Evolutionary conservation across 495 filamentous ascomycete species (phyloP), one percentile per base, ranked within the genome.

Genomic region (Daldinia vernicosa): DNA sequence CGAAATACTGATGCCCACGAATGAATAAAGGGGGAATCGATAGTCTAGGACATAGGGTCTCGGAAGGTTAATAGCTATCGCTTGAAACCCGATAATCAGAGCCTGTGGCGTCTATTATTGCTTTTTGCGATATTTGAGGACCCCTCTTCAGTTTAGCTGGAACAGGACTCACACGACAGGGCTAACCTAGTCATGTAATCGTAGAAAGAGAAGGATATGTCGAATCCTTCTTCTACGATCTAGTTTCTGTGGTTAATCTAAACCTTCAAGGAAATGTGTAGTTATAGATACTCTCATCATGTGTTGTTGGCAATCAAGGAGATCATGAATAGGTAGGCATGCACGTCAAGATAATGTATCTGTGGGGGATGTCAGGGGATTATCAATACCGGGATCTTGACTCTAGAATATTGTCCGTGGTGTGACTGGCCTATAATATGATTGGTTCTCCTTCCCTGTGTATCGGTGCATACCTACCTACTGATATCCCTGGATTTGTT

Each of bases 11-110:
- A 74, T 72, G 37, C 50, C 63, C 28, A 55, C 45, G 52, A 59
- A 69, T 57, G 45, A 60, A 71, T 39, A 60, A 60, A 47, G 63
- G 67, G 22, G 33, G 54, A 57, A 66, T 70, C 74, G 67, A 76
- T 71, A 74, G 71, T 74, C 58, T 28, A 74, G 35, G 5, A 54
- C 33, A 57, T 17, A 57, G 51, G 55, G 74, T 76, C 66, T 74
- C 67, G 54, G 61, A 74, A 56, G 15, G 55, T 64, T 61, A 39
- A 68, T 60, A 68, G 24, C 32, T 61, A 60, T 35, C 50, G 58
- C 51, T n/a, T 68, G 30, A 67, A 67, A 51, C 55, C 60, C 69
- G 60, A 67, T 55, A 55, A 65, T 45, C 47, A 22, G 43, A 65
- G 60, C 22, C 22, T 56, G 70, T 72, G 70, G 70, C 60, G 70